Base-by-base conservation (phyloP, 2,329 filamentous ascomycete genomes). In the Calonectria fujianensis region DNA sequence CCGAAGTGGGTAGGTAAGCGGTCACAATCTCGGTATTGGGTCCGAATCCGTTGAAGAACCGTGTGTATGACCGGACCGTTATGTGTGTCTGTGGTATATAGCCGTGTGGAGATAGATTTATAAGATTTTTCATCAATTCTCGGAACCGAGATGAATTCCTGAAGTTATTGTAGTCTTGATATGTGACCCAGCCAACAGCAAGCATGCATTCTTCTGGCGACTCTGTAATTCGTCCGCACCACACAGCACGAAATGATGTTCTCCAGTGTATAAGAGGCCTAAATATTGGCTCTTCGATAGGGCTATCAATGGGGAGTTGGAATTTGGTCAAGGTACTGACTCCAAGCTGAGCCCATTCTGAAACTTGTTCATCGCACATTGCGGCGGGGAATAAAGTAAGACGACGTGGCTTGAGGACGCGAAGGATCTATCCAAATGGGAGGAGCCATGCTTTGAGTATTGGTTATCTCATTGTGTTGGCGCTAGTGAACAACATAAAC, bases 311-410 rank as follows among this genome's bases (percentile, higher is more conserved):
- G 5, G 48, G 48, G 4, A 45, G n/a, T 57, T 37, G 9, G 32
- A 71, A 71, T n/a, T 32, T 71, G 32, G 69, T 71, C 69, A 59
- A 71, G 52, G 24, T 35, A 24, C 45, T 16, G 50, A 71, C 31
- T 10, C 69, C 45, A 13, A 71, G 18, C 31, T 31, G 20, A 20
- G 20, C 11, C 54, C 57, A 64, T 70, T 64, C 45, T 14, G 41
- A 50, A 64, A 61, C 27, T 51, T 32, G 50, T 37, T 52, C 24
- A 11, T 52, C 50, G 24, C 50, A 52, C 50, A 52, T 52, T 24
- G 24, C 24, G 29, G 24, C 50, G 3, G 24, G n/a, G 10, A 10
- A 27, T 51, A n/a, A 27, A 27, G 24, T 11, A 24, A 24, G n/a
- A 51, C 24, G 20, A 13, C 13, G n/a, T 8, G 24, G 48, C 14